Evolutionary conservation across 331 rosid genomes (phyloP).

Genomic region (Ulmus americana): DNA sequence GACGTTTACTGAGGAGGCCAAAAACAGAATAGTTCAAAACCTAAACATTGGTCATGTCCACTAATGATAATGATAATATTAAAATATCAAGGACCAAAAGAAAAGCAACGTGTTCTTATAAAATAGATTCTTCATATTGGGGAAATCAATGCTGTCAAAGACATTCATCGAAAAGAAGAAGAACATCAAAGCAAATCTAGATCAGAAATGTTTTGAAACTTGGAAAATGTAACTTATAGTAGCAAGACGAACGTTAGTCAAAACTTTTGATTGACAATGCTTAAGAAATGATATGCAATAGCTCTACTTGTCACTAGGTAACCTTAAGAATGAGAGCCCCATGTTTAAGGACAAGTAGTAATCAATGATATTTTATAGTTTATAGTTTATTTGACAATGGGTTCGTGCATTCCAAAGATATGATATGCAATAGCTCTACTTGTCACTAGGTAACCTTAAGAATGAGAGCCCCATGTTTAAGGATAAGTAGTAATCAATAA

Average conservation of each 20-base stretch:
- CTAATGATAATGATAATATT: conserved; percentile 30
- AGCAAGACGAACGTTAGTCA: neutral
- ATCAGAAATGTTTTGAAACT: neutral
- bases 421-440: neutral
- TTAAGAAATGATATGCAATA: neutral
- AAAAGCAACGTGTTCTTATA: conserved; percentile 35
- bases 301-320: neutral
- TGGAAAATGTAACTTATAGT: too few relatives aligned
- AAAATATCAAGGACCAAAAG: conserved; percentile 24
- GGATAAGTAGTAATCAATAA: neutral
- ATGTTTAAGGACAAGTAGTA: neutral
- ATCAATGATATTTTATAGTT: neutral
- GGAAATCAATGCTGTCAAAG: neutral
- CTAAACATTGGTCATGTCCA: conserved; percentile 37
- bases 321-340: neutral
- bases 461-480: neutral
- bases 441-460: neutral
- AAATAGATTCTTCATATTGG: neutral
- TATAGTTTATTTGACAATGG: neutral
- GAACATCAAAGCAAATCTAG: neutral
- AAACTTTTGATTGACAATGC: neutral
- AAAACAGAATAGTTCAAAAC: conserved; percentile 6
- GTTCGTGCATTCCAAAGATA: neutral
- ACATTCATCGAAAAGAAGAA: neutral
- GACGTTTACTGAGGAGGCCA: conserved; percentile 14